Conservation (phyloP, 768 basidiomycete genomes). For the Erythrobasidium yunnanense region DNA sequence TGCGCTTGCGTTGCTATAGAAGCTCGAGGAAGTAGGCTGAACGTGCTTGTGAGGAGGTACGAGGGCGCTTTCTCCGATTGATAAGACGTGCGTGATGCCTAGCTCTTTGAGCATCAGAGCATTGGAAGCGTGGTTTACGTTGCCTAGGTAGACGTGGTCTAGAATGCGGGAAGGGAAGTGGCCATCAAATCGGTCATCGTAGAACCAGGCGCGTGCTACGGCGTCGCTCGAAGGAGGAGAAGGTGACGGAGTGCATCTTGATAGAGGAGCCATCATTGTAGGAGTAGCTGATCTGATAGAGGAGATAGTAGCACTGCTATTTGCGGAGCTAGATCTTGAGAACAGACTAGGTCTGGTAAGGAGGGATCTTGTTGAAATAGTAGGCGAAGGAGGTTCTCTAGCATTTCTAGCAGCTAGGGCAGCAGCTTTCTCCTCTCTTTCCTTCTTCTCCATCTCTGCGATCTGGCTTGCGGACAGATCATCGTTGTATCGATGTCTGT, state of each 20-base stretch:
- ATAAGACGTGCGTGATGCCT: conserved; percentile 93
- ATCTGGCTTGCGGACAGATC: conserved; percentile 29
- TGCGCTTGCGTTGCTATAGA: background rate
- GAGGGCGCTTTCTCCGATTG: conserved; percentile 87
- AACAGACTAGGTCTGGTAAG: conserved; percentile 16
- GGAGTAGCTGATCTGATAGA: background rate
- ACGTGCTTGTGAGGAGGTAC: conserved; percentile 51
- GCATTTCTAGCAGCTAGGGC: conserved; percentile 19
- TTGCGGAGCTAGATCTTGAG: conserved; percentile 2
- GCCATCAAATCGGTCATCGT: conserved; percentile 83
- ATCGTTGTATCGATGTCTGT: conserved; percentile 24
- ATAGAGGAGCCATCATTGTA: background rate
- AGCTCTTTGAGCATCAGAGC: conserved; percentile 91
- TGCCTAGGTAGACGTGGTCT: conserved; percentile 55
- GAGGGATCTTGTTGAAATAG: background rate
- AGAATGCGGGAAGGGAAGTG: conserved; percentile 88
- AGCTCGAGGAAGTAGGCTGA: conserved; percentile 28
- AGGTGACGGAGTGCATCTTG: background rate
- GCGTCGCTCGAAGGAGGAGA: conserved; percentile 43
- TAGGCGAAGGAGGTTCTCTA: background rate
- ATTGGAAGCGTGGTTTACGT: conserved; percentile 82
- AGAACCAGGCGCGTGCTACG: conserved; percentile 78
- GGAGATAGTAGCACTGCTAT: background rate
- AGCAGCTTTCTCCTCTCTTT: conserved; percentile 21
- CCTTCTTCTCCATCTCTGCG: conserved; percentile 16